These are phyloP conservation scores for Protomyces gravidus DNA, from an alignment of 1,139 yeast species.

Conservation along the genomic window DNA sequence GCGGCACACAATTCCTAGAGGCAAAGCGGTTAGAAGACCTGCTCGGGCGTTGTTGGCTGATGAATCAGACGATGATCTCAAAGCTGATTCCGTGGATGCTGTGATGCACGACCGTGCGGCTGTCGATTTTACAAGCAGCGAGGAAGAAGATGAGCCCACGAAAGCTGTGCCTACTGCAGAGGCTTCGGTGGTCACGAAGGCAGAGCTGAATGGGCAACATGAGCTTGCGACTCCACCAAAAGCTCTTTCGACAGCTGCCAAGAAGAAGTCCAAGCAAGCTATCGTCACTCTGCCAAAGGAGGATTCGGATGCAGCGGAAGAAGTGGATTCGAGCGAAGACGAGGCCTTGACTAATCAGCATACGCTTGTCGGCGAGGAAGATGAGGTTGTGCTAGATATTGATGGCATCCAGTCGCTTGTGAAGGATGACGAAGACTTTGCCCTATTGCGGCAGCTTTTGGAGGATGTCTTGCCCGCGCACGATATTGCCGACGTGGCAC, in stretches of 20 bases:
- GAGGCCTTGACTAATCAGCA: neutral
- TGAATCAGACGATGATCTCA: neutral
- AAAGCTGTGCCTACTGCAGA: neutral
- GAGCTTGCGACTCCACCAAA: slow-evolving; percentile 17
- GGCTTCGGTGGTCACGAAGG: slow-evolving; percentile 10
- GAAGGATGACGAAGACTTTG: slow-evolving; percentile 71
- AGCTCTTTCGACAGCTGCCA: neutral
- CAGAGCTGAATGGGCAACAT: slow-evolving; percentile 6
- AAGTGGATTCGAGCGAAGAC: neutral
- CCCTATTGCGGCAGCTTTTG: slow-evolving; percentile 48
- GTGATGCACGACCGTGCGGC: neutral
- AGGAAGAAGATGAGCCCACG: slow-evolving; percentile 27
- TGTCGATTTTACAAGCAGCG: slow-evolving; percentile 4
- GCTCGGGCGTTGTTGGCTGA: neutral
- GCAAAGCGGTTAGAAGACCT: neutral
- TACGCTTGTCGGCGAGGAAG: slow-evolving; percentile 14
- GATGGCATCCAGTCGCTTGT: slow-evolving; percentile 53
- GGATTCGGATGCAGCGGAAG: neutral
- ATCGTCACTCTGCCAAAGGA: neutral
- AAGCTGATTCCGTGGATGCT: neutral
- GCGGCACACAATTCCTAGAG: neutral
- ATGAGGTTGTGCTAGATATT: slow-evolving; percentile 46
- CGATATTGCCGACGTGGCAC: slow-evolving; percentile 47
- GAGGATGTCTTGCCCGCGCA: slow-evolving; percentile 38
- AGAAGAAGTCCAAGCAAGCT: slow-evolving; percentile 1